Base-by-base conservation (phyloP, 768 basidiomycete genomes). In the Podaxis carcinomalis region DNA sequence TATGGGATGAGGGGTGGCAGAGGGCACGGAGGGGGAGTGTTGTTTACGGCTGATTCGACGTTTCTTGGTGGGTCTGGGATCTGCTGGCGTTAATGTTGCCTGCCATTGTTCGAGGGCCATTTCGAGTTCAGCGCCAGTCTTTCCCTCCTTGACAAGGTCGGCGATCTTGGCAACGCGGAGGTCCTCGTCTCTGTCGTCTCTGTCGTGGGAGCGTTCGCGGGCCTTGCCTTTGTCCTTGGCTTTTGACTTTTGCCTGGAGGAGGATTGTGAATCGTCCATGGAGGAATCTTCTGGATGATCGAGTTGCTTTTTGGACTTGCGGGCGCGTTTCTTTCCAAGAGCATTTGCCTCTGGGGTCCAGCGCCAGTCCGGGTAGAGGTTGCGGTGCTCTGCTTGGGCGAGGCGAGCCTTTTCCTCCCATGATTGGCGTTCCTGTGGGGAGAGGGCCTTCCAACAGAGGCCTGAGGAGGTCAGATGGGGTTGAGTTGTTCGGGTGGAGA, bases 301-400 rank as follows among this genome's bases (percentile, higher is more conserved):
- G 64, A 40, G 59, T 44, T 61, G 64, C 35, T 46, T 64, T 57
- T 35, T 62, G 52, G 64, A 61, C 63, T 57, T 60, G 62, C 56
- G 69, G n/a, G 68, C 70, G 56, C 75, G 77, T 62, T 76, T 75
- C 63, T 77, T 75, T 4, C 72, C 74, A 46, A 75, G 69, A 44
- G 78, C 74, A 62, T 81, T 80, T 13, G 79, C 71, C 16, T 83
- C 85, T 3, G 88, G 89, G 52, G 87, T 80, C 71, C 91, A 93
- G 53, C 91, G 78, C 90, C 91, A 93, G 72, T 91, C 88, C 1
- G 90, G 90, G 69, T 92, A 92, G 59, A 83, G 78, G 52, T 78
- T 77, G 56, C 89, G 80, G 69, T 92, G 90, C 69, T 90, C 90
- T 0, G 82, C 85, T 67, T 87, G 87, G 0, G 90, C 90, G 4